Base-by-base conservation (phyloP, 1,139 yeast species). In the Eremothecium sinecaudum region DNA sequence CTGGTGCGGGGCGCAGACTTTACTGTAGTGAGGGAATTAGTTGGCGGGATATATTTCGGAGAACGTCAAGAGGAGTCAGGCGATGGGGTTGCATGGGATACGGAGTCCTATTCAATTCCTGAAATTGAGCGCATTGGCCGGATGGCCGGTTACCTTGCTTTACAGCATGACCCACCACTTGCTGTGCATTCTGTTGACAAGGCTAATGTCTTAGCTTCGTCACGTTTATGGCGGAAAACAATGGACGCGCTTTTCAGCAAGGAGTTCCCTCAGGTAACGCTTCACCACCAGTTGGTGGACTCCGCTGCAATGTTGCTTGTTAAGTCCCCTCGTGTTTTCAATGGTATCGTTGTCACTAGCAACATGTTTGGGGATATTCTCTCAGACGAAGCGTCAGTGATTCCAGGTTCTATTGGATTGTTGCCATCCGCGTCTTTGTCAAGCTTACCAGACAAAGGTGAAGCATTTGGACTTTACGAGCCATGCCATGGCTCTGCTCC, bases 401-500 rank as follows among this genome's bases (percentile, higher is more conserved):
- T 90, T 50, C 98, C 98, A 27, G 98, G 98, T 23, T 87, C 97
- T 14, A 69, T 90, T 43, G 98, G 98, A 40, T 73, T 90, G 47
- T 71, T 90, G 47, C 98, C 98, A 32, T 83, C 95, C 42, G 98
- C 98, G 5, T 86, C 97, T 15, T 73, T 90, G 53, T 92, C 96
- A 4, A 83, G 96, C 12, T 71, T 90, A 52, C 98, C 98, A 39
- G 96, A 87, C 60, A 76, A 87, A 31, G 87, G 87, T 68, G 67
- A 72, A 32, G 97, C 97, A 0, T 86, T 90, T 57, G 98, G 98
- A 42, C 70, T 90, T 44, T 90, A 90, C 60, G 98, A 90, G 64
- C 98, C 98, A 46, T 87, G 97, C 58, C 98, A 90, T 60, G 98
- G 98, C 31, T 80, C 95, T 28, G 98, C 98, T 18, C 98, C 98